phyloP scores from a whole-genome alignment of 1,284 basidiomycete species.

The Melampsora larici-populina region DNA sequence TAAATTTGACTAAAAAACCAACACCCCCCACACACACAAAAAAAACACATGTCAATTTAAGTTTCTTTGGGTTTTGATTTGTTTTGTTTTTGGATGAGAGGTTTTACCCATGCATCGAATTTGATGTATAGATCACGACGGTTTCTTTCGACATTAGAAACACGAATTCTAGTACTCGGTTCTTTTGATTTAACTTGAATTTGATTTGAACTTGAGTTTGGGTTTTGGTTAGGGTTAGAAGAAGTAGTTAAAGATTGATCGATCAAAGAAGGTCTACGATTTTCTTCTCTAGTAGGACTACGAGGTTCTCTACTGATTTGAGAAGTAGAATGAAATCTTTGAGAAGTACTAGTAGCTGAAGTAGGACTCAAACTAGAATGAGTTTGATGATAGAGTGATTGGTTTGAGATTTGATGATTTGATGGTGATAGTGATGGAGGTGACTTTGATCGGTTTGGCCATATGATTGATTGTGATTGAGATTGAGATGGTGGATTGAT shows the following conservation, averaged over 20 bases:
- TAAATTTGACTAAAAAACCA: slow-evolving; percentile 78
- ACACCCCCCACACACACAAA: too few relatives aligned
- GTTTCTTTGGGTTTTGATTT: neutral
- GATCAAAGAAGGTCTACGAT: neutral
- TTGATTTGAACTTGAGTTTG: neutral
- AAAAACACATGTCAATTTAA: too few relatives aligned
- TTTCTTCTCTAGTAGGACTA: slow-evolving; percentile 41
- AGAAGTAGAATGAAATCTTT: neutral
- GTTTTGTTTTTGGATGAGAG: neutral
- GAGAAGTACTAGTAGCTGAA: neutral
- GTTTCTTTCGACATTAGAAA: slow-evolving; percentile 85
- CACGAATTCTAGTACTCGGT: slow-evolving; percentile 78
- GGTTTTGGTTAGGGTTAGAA: neutral
- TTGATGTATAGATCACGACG: slow-evolving; percentile 83
- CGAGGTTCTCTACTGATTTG: slow-evolving; percentile 23
- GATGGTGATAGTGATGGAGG: neutral
- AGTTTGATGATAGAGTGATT: neutral
- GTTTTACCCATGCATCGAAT: slow-evolving; percentile 80
- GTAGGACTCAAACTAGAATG: neutral
- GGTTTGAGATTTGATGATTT: neutral
- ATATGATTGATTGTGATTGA: slow-evolving; percentile 14
- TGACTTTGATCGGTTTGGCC: slow-evolving; percentile 24
- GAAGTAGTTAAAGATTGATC: neutral
- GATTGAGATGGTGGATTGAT: slow-evolving; percentile 13
- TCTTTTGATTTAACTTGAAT: slow-evolving; percentile 63